Base-by-base conservation (phyloP, 352 stramenopile genomes). In the Phytophthora fragariae region DNA sequence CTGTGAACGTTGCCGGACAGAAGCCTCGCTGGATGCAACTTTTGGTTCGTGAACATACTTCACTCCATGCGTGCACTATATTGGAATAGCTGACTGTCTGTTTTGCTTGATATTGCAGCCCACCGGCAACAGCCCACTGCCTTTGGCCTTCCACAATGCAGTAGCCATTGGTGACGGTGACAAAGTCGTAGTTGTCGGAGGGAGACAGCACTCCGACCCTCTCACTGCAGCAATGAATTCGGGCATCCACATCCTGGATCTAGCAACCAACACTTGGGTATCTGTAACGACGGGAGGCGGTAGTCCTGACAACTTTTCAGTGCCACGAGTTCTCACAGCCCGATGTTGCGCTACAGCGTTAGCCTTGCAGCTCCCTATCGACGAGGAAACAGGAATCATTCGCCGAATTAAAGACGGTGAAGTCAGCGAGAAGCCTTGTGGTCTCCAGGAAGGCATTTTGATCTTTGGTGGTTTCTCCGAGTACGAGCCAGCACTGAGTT, bases 401-500 rank as follows among this genome's bases (percentile, higher is more conserved):
- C 66, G 65, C 4, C 62, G 67, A 65, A 60, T 77, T 12, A 77
- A 71, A 17, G 50, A 52, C 6, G 69, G 79, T 17, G 77, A 72
- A 17, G 61, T 49, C 10, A 37, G 35, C 24, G 57, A 54, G 8
- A 77, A 81, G 7, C 24, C 64, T 12, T 77, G 70, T 46, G 57
- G 68, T 27, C 19, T 60, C 2, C 63, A 65, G 6, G 73, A 79
- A 9, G 57, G 62, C 5, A 76, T 90, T n/a, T 47, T 91, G 17
- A 72, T 93, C 35, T 92, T 90, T 47, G 86, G 86, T 3, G 85
- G 86, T 7, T 88, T 86, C 57, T 83, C 79, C 12, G 64, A 82
- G 21, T 68, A 73, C 12, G 72, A 73, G 1, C 58, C 70, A 46
- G 69, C 65, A 6, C 33, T 81, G 2, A n/a, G 37, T 6, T 53